phyloP scores from a whole-genome alignment of 331 rosid genomes.

The Erythrophleum ivorense region DNA sequence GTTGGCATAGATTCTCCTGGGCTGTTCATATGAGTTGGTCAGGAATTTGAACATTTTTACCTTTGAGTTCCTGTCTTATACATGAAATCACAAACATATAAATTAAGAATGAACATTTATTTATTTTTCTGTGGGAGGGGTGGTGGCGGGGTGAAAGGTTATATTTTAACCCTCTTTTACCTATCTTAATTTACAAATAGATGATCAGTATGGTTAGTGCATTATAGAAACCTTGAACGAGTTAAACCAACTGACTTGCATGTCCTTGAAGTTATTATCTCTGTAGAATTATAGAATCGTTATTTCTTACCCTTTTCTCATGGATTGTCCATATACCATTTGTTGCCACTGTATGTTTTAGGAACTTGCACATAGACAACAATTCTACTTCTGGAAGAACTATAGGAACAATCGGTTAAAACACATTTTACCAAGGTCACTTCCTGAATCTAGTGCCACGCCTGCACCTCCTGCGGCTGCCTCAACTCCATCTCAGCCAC shows the following conservation, averaged over 20 bases:
- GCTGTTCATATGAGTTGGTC: background rate
- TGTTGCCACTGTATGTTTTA: slow-evolving; percentile 35
- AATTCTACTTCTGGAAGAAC: slow-evolving; percentile 97
- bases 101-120: background rate
- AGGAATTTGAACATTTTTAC: slow-evolving; percentile 10
- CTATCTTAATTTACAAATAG: background rate
- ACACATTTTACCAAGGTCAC: slow-evolving; percentile 85
- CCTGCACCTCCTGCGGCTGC: slow-evolving; percentile 56
- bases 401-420: slow-evolving; percentile 88
- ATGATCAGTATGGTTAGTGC: background rate
- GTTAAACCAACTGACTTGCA: slow-evolving; percentile 8
- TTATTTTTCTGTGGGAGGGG: background rate
- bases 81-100: background rate
- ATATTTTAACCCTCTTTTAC: background rate
- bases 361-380: slow-evolving; percentile 97
- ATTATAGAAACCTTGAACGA: background rate
- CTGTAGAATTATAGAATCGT: background rate
- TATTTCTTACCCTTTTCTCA: slow-evolving; percentile 13
- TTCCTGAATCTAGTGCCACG: slow-evolving; percentile 66
- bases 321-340: slow-evolving; percentile 25
- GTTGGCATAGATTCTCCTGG: background rate
- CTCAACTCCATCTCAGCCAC: slow-evolving; percentile 58
- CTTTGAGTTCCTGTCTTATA: background rate
- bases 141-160: background rate
- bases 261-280: slow-evolving; percentile 3